Base-by-base conservation (phyloP, 1,284 basidiomycete genomes). In the Apiotrichum domesticum region DNA sequence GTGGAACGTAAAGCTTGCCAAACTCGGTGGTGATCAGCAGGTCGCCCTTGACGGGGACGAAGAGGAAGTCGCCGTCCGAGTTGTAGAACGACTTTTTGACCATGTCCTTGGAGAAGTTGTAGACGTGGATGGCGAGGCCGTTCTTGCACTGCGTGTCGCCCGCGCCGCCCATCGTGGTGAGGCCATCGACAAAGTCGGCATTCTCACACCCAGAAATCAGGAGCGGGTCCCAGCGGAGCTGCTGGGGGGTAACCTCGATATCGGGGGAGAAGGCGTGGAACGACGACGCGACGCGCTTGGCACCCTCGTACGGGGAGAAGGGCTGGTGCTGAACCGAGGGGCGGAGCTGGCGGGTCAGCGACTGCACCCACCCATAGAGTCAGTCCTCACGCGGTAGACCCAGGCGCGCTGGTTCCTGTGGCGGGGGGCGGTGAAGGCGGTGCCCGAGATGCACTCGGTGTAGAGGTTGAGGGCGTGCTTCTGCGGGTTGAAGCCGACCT, bases 21-120 rank as follows among this genome's bases (percentile, higher is more conserved):
- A 85, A 81, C 72, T 87, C 85, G 4, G 85, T 87, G 70, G 84
- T 83, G 52, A 87, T 81, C 67, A 86, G 83, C 59, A 87, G 70
- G 33, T 84, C 78, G 9, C 85, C 85, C 64, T 82, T 79, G 68
- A 85, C 82, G 21, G 85, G 85, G 6, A 87, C 48, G 63, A 87
- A 83, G 63, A 87, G 72, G 74, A 86, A 80, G 71, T 87, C 85
- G 4, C 85, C 85, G 64, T 87, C 85, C 46, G 80, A 83, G 66
- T 85, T 85, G 67, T 82, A 81, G 70, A 86, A 84, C 9, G 85
- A 84, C 63, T 78, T 80, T 52, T 81, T 83, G 39, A 77, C 80
- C 86, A 87, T 87, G 9, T 82, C 82, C 46, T 78, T 69, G 67
- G 83, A 85, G 15, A 82, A 81, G 2, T 80, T 75, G 68, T 85